phyloP scores from a whole-genome alignment of 768 basidiomycete species.

The Boletus coccyginus region DNA sequence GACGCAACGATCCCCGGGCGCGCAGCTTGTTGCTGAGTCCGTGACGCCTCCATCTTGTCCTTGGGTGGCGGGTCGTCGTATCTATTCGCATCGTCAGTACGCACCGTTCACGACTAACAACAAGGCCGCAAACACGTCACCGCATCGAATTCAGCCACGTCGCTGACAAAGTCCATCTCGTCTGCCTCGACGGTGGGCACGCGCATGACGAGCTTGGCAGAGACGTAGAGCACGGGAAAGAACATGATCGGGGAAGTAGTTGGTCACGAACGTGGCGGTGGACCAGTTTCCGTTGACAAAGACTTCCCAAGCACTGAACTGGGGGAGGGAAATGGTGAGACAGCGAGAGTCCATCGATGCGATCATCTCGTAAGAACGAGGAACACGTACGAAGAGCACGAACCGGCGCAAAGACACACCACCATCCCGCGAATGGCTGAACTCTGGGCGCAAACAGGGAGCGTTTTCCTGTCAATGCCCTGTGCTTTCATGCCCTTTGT shows the following conservation, averaged over 20 bases:
- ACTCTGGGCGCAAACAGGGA: conserved; percentile 44
- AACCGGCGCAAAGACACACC: conserved; percentile 26
- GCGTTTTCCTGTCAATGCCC: conserved; percentile 42
- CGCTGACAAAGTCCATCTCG: conserved; percentile 30
- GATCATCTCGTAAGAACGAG: no score
- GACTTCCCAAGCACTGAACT: conserved; percentile 32
- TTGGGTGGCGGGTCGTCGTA: conserved; percentile 27
- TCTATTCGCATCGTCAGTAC: conserved; percentile 6
- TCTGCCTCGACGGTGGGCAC: background rate
- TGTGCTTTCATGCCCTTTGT: conserved; percentile 45
- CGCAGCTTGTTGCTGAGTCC: no score
- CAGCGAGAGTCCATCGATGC: background rate
- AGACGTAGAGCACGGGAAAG: conserved; percentile 48
- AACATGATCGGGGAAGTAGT: conserved; percentile 41
- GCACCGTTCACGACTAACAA: no score
- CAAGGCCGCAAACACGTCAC: conserved; percentile 17
- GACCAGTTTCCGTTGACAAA: conserved; percentile 40
- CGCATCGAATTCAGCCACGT: conserved; percentile 29
- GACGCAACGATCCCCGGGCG: no score
- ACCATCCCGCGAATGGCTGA: conserved; percentile 39
- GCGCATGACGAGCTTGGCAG: conserved; percentile 21
- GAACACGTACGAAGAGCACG: conserved; percentile 34
- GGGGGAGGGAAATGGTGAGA: conserved; percentile 6
- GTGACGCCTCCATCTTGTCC: conserved; percentile 22
- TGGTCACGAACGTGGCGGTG: conserved; percentile 39